Conservation (phyloP, 169 alveolate species). For the Cryptosporidium muris region DNA sequence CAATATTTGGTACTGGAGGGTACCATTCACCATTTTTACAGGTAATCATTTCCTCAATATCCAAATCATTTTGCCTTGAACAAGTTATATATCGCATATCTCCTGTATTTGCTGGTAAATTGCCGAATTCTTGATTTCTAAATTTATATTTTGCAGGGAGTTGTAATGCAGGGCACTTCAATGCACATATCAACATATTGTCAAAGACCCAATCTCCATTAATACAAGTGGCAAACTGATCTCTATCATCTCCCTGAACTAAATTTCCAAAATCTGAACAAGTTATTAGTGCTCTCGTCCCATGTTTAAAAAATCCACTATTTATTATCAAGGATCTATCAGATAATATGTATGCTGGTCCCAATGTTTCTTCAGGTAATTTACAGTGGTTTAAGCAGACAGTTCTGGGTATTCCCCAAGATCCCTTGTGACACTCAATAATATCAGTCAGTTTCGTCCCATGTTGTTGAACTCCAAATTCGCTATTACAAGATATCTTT, state of each 20-base stretch:
- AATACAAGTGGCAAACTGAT: constrained; percentile 55
- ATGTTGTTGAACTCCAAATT: constrained; percentile 21
- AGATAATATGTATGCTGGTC: constrained; percentile 19
- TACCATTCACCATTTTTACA: constrained; percentile 68
- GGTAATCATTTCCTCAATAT: constrained; percentile 31
- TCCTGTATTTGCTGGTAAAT: constrained; percentile 59
- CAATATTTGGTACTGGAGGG: constrained; percentile 44
- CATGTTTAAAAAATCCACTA: constrained; percentile 30
- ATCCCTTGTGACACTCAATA: constrained; percentile 56
- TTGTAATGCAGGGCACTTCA: constrained; percentile 34
- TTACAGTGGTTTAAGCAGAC: constrained; percentile 47
- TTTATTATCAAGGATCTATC: constrained; percentile 13
- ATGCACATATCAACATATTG: constrained; percentile 49
- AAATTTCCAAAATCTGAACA: constrained; percentile 63
- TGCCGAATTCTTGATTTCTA: constrained; percentile 9
- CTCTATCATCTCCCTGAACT: constrained; percentile 49
- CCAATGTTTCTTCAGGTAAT: constrained; percentile 41
- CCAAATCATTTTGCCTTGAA: constrained; percentile 14
- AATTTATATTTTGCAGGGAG: constrained; percentile 38
- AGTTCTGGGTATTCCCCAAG: constrained; percentile 66
- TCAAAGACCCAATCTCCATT: constrained; percentile 70
- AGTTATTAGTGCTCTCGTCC: constrained; percentile 35
- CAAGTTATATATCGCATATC: constrained; percentile 31
- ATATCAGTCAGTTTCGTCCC: constrained; percentile 38
- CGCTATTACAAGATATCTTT: constrained; percentile 40